phyloP scores from a whole-genome alignment of 2,329 filamentous ascomycete species.

The Trichoderma polysporum region DNA sequence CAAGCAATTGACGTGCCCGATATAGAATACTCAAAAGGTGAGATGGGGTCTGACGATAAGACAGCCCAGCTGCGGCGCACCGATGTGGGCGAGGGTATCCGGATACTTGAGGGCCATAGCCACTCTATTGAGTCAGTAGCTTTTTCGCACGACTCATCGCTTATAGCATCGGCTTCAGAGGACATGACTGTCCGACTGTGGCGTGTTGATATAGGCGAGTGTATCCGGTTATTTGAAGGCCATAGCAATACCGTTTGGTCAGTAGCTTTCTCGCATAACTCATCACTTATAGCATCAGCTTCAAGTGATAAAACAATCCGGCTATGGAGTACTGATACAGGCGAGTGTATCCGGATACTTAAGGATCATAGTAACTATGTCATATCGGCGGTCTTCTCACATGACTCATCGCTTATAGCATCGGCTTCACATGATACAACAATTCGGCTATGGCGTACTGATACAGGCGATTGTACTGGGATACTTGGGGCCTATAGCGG shows the following conservation, averaged over 20 bases:
- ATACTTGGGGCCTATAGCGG: not conserved
- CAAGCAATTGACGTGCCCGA: not conserved
- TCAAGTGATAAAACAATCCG: not conserved
- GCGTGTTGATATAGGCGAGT: not conserved
- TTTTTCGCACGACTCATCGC: not conserved
- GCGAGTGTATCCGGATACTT: not conserved
- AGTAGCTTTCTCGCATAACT: not conserved
- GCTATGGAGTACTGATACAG: not conserved
- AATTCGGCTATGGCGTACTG: not conserved
- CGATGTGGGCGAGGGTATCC: not conserved
- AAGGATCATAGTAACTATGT: not conserved
- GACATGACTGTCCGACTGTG: not conserved
- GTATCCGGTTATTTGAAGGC: not conserved
- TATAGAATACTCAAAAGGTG: not conserved
- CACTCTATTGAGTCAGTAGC: not conserved
- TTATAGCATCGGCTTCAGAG: not conserved
- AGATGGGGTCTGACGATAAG: not conserved
- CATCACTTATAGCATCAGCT: not conserved
- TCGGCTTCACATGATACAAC: not conserved
- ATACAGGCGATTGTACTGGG: not conserved
- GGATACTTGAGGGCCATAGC: not conserved
- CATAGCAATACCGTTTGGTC: not conserved
- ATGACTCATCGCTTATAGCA: not conserved
- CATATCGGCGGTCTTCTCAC: not conserved
- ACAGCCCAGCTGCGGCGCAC: not conserved